A percentile compares a stretch with the other conserved stretches of the same genome.
These are phyloP conservation scores for Botryosphaeria dothidea DNA, from an alignment of 2,329 filamentous ascomycete genomes.

Conservation along the genomic window DNA sequence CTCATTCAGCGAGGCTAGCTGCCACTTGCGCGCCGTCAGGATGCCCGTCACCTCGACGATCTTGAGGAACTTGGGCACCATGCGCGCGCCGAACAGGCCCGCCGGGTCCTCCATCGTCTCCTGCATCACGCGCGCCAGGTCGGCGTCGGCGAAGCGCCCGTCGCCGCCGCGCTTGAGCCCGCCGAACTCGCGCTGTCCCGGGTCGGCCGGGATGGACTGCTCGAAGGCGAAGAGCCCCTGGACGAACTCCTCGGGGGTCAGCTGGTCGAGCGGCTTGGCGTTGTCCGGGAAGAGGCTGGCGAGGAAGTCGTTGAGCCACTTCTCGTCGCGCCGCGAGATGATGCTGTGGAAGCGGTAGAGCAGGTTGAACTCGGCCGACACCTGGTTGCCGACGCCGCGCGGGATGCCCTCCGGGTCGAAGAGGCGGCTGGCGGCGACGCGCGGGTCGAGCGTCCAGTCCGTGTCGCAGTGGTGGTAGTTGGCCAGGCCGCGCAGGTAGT, in stretches of 20 bases:
- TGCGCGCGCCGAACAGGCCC: constrained; percentile 55
- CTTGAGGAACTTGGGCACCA: constrained; percentile 60
- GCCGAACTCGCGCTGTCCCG: constrained; percentile 34
- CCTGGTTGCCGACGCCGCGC: too few species aligned
- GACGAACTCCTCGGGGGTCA: constrained; percentile 30
- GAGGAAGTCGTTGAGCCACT: constrained; percentile 46
- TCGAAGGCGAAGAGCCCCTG: constrained; percentile 24
- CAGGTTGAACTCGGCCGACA: constrained; percentile 55
- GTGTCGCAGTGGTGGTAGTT: constrained; percentile 43
- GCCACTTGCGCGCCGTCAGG: constrained; percentile 62
- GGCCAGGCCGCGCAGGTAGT: constrained; percentile 39
- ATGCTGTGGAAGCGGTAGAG: constrained; percentile 54
- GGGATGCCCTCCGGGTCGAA: constrained; percentile 33
- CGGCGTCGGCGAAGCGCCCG: constrained; percentile 58
- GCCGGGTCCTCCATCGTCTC: constrained; percentile 63
- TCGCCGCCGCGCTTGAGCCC: constrained; percentile 40
- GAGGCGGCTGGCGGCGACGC: constrained; percentile 33
- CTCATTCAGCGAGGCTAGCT: constrained; percentile 63
- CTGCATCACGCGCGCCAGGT: constrained; percentile 59
- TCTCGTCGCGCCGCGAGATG: constrained; percentile 46
- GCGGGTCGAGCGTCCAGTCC: constrained; percentile 47
- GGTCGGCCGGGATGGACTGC: constrained; percentile 24
- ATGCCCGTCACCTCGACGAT: constrained; percentile 65
- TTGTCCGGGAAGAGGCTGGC: constrained; percentile 30
- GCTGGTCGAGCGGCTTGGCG: constrained; percentile 22